Evolutionary conservation across 2,329 filamentous ascomycete genomes (phyloP).

Genomic region (Hawksworthiomyces lignivorus): DNA sequence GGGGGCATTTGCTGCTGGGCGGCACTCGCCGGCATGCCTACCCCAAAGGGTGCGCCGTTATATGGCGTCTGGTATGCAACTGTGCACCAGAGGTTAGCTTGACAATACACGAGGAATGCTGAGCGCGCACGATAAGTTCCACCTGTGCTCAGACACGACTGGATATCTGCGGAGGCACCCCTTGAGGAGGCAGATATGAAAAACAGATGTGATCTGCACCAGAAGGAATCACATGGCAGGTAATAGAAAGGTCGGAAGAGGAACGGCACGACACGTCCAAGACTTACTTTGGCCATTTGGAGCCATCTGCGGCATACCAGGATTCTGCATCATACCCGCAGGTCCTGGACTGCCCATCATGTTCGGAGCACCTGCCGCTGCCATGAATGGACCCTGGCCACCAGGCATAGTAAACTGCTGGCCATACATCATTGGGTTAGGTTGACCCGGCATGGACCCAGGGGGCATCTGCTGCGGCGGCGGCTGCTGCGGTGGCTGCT

Average conservation of each 20-base stretch:
- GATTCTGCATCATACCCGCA: constrained; percentile 57
- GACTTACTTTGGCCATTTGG: constrained; percentile 55
- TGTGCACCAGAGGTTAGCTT: constrained; percentile 22
- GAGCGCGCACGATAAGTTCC: too few species aligned
- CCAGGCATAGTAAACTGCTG: constrained; percentile 48
- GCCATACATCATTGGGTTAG: constrained; percentile 51
- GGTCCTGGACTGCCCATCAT: constrained; percentile 48
- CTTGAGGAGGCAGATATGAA: too few species aligned
- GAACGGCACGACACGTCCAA: constrained; percentile 12
- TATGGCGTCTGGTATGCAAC: constrained; percentile 54
- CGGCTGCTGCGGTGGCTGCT: constrained; percentile 11
- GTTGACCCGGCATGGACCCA: constrained; percentile 31
- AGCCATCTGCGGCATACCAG: constrained; percentile 51
- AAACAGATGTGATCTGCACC: too few species aligned
- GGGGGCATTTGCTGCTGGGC: constrained; percentile 40
- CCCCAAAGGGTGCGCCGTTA: constrained; percentile 48
- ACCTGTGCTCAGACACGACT: too few species aligned
- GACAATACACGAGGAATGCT: too few species aligned
- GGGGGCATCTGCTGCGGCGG: constrained; percentile 33
- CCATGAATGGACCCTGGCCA: constrained; percentile 38
- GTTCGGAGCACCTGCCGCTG: constrained; percentile 37
- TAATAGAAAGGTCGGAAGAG: constrained; percentile 11
- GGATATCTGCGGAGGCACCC: too few species aligned
- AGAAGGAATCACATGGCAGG: too few species aligned
- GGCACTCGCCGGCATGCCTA: constrained; percentile 41